Conservation (phyloP, 371 early-diverging fungal species). For the Syncephalastrum monosporum region DNA sequence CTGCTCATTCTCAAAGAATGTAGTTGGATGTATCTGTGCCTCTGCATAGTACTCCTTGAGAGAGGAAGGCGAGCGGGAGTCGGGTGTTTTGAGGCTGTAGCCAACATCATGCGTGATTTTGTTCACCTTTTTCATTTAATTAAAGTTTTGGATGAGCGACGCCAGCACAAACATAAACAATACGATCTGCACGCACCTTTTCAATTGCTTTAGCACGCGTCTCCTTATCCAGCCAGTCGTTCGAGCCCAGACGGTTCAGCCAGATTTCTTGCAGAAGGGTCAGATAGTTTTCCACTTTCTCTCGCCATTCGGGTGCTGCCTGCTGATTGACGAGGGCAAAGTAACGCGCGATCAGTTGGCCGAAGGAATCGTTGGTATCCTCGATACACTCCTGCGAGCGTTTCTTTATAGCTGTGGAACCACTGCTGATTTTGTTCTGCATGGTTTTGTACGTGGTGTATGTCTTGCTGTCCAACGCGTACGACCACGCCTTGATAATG, state of each 20-base stretch:
- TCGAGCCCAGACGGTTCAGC: conserved; percentile 31
- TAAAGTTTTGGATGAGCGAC: too few relatives aligned
- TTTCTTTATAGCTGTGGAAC: conserved; percentile 28
- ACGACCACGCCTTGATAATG: neutral
- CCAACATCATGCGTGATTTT: conserved; percentile 45
- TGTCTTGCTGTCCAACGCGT: conserved; percentile 15
- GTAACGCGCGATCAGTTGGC: conserved; percentile 55
- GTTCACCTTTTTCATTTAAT: conserved; percentile 9
- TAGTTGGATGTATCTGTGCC: conserved; percentile 20
- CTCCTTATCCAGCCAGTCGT: conserved; percentile 53
- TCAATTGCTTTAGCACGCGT: conserved; percentile 46
- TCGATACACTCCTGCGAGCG: conserved; percentile 50
- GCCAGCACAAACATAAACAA: too few relatives aligned
- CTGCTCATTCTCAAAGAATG: conserved; percentile 45
- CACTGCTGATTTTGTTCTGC: conserved; percentile 27
- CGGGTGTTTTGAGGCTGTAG: conserved; percentile 47
- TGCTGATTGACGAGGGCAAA: conserved; percentile 34
- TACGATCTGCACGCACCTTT: conserved; percentile 30
- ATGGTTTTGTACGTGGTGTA: conserved; percentile 17
- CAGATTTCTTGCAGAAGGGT: conserved; percentile 28
- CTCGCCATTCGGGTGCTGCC: conserved; percentile 34
- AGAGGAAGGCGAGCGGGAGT: conserved; percentile 43
- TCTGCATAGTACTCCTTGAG: conserved; percentile 42
- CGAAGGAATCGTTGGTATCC: conserved; percentile 37
- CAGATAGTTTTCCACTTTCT: conserved; percentile 36